Conservation (phyloP, 2,329 filamentous ascomycete species). For the Colletotrichum incanum region DNA sequence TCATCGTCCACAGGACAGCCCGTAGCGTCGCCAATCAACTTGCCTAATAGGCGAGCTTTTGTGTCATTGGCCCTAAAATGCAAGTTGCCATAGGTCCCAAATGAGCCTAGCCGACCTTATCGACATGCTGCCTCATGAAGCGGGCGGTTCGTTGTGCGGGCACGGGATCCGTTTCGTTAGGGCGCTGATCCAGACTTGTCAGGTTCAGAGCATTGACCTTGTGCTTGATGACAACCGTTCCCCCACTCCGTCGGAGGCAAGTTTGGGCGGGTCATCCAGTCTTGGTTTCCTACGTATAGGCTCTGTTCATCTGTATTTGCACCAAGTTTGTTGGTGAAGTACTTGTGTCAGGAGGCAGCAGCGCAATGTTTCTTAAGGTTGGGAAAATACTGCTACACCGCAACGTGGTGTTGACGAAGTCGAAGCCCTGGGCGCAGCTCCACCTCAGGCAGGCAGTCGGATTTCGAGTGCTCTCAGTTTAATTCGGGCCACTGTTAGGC, state of each 20-base stretch:
- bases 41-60: background rate
- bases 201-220: conserved; percentile 24
- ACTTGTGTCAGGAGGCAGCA: background rate
- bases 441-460: conserved; percentile 4
- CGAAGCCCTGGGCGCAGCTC: background rate
- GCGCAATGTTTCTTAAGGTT: background rate
- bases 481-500: conserved; percentile 7
- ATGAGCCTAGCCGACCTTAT: conserved; percentile 11
- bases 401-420: background rate
- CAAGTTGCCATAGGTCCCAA: conserved; percentile 1
- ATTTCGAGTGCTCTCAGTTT: background rate
- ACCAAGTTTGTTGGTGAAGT: background rate
- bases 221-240: conserved; percentile 27
- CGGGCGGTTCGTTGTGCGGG: background rate
- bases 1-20: background rate
- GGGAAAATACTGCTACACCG: background rate
- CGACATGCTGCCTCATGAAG: conserved; percentile 15
- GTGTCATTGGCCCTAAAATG: conserved; percentile 3
- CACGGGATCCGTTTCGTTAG: conserved; percentile 14
- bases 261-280: no score
- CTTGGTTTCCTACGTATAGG: background rate
- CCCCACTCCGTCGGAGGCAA: background rate
- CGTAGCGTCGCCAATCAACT: conserved; percentile 29
- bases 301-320: background rate
- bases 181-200: conserved; percentile 21